Evolutionary conservation across 2,329 filamentous ascomycete species (phyloP).

Genomic region (Aureobasidium sp.): DNA sequence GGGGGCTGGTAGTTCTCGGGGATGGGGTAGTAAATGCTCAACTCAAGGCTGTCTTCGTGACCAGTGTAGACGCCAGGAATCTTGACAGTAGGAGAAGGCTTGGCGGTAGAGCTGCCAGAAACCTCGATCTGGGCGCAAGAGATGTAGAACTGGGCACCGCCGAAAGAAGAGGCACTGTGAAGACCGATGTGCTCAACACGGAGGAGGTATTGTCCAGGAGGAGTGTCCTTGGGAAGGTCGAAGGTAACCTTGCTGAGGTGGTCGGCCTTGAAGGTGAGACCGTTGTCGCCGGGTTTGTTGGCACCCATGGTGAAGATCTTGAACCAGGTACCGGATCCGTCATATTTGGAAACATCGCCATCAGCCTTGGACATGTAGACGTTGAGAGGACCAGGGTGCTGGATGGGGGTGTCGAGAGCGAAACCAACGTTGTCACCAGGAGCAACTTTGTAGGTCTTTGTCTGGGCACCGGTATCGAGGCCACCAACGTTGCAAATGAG

Average conservation of each 20-base stretch:
- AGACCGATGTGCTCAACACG: constrained; percentile 49
- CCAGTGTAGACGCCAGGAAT: constrained; percentile 19
- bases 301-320: constrained; percentile 27
- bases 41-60: constrained; percentile 18
- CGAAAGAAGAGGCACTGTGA: constrained; percentile 43
- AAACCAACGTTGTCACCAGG: constrained; percentile 19
- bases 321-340: constrained; percentile 34
- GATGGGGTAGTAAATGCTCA: constrained; percentile 21
- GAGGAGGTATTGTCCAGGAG: constrained; percentile 49
- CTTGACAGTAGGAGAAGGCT: constrained; percentile 9
- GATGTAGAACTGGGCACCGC: constrained; percentile 37
- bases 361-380: constrained; percentile 29
- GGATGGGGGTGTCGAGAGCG: constrained; percentile 19
- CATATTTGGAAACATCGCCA: constrained; percentile 41
- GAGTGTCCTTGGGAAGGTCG: constrained; percentile 44
- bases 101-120: constrained; percentile 13
- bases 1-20: constrained; percentile 35
- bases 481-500: constrained; percentile 32
- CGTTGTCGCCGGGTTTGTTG: constrained; percentile 38
- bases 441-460: constrained; percentile 12
- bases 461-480: constrained; percentile 25
- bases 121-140: constrained; percentile 27
- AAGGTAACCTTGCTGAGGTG: constrained; percentile 26
- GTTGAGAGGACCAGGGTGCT: constrained; percentile 21
- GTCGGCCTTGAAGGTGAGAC: constrained; percentile 40